A percentile compares a stretch with the other conserved stretches of the same genome.
phyloP scores from a whole-genome alignment of 441 rosid species.

The Macaranga tanarius region DNA sequence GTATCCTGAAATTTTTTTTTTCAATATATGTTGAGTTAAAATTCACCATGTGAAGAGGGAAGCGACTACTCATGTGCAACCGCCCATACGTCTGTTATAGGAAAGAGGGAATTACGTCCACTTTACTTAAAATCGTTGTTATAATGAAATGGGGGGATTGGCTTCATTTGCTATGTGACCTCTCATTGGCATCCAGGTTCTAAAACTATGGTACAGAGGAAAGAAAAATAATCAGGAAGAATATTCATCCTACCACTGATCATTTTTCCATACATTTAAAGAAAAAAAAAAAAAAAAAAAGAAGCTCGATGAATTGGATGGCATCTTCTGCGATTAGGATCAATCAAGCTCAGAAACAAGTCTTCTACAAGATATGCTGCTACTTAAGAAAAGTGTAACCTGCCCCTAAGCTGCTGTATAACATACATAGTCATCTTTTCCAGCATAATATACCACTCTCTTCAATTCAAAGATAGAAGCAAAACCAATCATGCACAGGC shows the following conservation, averaged over 20 bases:
- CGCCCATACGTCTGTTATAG: slow-evolving; percentile 7
- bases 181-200: background rate
- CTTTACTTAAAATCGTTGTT: no score
- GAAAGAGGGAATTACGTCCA: no score
- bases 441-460: background rate
- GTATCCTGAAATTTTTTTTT: no score
- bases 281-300: background rate
- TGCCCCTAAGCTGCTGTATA: slow-evolving; percentile 7
- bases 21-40: no score
- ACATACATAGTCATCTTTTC: background rate
- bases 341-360: background rate
- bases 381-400: background rate
- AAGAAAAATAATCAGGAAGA: background rate
- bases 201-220: background rate
- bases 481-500: background rate
- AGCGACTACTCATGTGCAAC: no score
- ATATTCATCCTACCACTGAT: background rate
- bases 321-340: background rate
- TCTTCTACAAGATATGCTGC: background rate
- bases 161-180: background rate
- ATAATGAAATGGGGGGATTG: background rate
- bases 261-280: no score
- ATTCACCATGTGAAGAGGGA: no score
- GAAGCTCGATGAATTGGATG: background rate
- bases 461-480: background rate